Evolutionary conservation across 2,329 filamentous ascomycete genomes (phyloP).

Genomic region (Atkinsonella hypoxylon): DNA sequence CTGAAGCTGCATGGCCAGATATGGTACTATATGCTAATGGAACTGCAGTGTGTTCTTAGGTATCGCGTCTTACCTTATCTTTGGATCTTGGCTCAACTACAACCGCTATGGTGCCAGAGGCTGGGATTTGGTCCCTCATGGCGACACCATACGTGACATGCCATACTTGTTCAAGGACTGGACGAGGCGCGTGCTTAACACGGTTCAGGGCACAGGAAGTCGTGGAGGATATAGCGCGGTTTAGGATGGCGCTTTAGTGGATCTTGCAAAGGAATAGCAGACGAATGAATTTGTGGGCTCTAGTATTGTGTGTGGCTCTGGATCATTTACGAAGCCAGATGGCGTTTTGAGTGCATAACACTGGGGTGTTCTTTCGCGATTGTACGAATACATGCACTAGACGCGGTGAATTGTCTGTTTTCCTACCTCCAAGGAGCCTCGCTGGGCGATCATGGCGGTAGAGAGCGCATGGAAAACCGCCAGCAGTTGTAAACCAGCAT

Average conservation of each 20-base stretch:
- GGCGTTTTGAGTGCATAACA: conserved; percentile 17
- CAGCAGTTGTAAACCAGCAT: conserved; percentile 1
- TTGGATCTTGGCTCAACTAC: conserved; percentile 98
- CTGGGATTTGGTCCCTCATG: conserved; percentile 89
- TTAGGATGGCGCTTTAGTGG: conserved; percentile 27
- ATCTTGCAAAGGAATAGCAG: background rate
- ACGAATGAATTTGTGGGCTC: background rate
- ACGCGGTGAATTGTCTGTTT: background rate
- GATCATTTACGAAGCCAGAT: background rate
- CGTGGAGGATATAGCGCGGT: conserved; percentile 93
- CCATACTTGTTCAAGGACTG: conserved; percentile 90
- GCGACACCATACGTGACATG: conserved; percentile 81
- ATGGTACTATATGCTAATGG: background rate
- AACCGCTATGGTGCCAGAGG: conserved; percentile 90
- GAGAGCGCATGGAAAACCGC: too few species aligned
- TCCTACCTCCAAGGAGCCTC: background rate
- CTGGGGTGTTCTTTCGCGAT: conserved; percentile 11
- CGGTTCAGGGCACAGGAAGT: conserved; percentile 70
- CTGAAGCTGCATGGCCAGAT: background rate
- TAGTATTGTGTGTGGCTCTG: background rate
- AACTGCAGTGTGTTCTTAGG: conserved; percentile 63
- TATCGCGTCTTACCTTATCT: conserved; percentile 84
- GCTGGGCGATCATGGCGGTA: background rate
- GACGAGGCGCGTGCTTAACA: conserved; percentile 65
- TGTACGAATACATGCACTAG: conserved; percentile 10